Base-by-base conservation (phyloP, 768 basidiomycete genomes). In the Lactarius deliciosus region DNA sequence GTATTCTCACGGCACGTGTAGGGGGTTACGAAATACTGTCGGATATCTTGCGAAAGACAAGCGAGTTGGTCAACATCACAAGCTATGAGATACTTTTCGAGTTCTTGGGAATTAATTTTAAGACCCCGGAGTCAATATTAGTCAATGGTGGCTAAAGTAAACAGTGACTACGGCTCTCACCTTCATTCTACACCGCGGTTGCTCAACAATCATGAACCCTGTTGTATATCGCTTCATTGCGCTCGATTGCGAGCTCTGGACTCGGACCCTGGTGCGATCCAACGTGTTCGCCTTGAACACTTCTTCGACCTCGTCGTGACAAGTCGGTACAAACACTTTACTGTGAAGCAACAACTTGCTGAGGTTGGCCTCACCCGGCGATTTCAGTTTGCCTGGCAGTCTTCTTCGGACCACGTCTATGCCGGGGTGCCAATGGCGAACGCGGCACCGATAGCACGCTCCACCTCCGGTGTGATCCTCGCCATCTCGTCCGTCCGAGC, bases 21-120 rank as follows among this genome's bases (percentile, higher is more conserved):
- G 93, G 88, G 61, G 95, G 94, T 13, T 98, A 96, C 71, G 95
- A 96, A 61, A 87, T 94, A 43, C 81, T 98, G 4, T 86, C 87
- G 0, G 85, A 85, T 38, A 87, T 91, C 30, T 79, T 98, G 18
- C 80, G 88, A 32, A 78, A 79, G 38, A 96, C 95, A 77, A 82
- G 85, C 50, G 81, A 82, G 22, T 74, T 94, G 63, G 85, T 98
- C 74, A 92, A 93, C 71, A 81, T 90, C 76, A 87, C 89, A 0
- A 82, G 87, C 8, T 94, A 92, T 71, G 92, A 94, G 73, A 89
- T 86, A 0, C 70, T 98, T 18, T 92, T 97, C 72, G 88, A 91
- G 75, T 93, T 94, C 72, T 75, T 96, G 25, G 96, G 96, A 9
- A 78, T 96, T 71, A 91, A 91, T 74, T 91, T 94, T 73, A 85